Conservation (phyloP, 306 rosid species). For the Fragaria iinumae region DNA sequence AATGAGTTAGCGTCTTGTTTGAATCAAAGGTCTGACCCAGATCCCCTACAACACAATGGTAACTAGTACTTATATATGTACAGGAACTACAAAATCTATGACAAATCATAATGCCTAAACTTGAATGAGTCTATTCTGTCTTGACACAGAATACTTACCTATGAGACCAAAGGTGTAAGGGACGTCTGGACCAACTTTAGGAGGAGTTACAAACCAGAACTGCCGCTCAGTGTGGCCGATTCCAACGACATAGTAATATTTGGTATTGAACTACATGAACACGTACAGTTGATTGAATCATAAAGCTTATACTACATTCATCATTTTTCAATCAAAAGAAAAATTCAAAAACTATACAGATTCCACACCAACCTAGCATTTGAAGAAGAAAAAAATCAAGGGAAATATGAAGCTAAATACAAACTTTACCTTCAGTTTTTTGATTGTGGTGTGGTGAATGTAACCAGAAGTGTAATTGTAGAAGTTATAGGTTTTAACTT, state of each 20-base stretch:
- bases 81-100: neutral
- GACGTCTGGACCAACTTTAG: slow-evolving; percentile 79
- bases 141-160: slow-evolving; percentile 26
- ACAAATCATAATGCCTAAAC: neutral
- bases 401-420: neutral
- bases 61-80: neutral
- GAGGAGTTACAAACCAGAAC: slow-evolving; percentile 85
- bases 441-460: slow-evolving; percentile 61
- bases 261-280: slow-evolving; percentile 53
- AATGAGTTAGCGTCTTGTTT: slow-evolving; percentile 64
- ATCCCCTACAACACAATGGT: slow-evolving; percentile 47
- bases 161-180: slow-evolving; percentile 91
- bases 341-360: neutral
- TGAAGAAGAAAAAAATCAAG: neutral
- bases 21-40: slow-evolving; percentile 90
- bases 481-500: slow-evolving; percentile 43
- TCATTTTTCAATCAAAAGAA: no score
- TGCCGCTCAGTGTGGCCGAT: slow-evolving; percentile 50
- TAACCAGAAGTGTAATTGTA: slow-evolving; percentile 68
- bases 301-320: neutral
- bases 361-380: neutral
- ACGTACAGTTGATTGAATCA: neutral
- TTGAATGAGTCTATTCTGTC: neutral
- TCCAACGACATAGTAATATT: slow-evolving; percentile 77
- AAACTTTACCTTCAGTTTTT: slow-evolving; percentile 35